Base-by-base conservation (phyloP, 345 rosid species). In the Ailanthus altissimus region DNA sequence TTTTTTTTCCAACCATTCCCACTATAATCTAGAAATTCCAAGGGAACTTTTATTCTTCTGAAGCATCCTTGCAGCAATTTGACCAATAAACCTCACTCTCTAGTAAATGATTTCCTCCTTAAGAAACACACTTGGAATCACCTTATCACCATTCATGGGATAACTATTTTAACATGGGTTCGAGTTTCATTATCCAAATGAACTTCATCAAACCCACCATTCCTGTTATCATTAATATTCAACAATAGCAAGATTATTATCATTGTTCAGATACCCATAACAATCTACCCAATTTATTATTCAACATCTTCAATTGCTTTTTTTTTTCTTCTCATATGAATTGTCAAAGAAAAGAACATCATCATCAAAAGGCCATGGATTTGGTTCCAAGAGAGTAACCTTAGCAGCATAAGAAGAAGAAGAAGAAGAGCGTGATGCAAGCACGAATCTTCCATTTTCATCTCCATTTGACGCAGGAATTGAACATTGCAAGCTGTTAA, bases 331-430 rank as follows among this genome's bases (percentile, higher is more conserved):
- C 64, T 84, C 89, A 16, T 43, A 78, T 12, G 87, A 83, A 53
- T 69, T 84, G 61, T 87, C 88, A 81, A 93, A 96, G 90, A 93
- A 96, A 76, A 89, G 84, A 67, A 93, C 85, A 46, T 97, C 98
- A 47, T 96, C 98, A 66, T 81, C 88, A 46, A 96, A 93, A 54
- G 99, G 99, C 97, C 98, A 92, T 0, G 98, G 97, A 45, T 92
- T 96, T 2, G 84, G 83, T 63, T 85, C 87, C 74, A 92, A 75
- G 23, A 96, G 92, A 13, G 98, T 96, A 68, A 85, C 70, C 85
- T 82, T 91, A 38, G 98, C 97, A 53, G 89, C 89, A n/a, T n/a
- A n/a, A n/a, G n/a, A n/a, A n/a, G n/a, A n/a, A 50, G 86, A 82
- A 62, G 81, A 78, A 83, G 81, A 73, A 81, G 82, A 74, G 75